phyloP scores from a whole-genome alignment of 1,284 basidiomycete species.

The Leccinum subfulvum region DNA sequence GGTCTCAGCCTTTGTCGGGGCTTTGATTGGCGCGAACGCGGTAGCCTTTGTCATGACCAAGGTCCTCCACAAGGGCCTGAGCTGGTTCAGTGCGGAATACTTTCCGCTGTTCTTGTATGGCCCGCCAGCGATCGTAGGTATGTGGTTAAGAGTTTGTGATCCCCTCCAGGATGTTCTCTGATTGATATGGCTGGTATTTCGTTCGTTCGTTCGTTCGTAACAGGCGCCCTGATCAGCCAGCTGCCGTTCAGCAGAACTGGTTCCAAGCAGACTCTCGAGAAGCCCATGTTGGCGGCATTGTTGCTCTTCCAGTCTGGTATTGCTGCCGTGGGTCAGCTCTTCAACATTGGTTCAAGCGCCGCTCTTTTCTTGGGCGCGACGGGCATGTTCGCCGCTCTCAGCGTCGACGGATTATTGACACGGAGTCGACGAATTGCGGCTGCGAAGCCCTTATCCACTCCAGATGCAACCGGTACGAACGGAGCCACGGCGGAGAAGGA shows the following conservation, averaged over 20 bases:
- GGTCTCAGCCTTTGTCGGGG: slow-evolving; percentile 50
- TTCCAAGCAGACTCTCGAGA: slow-evolving; percentile 24
- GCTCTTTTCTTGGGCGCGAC: slow-evolving; percentile 60
- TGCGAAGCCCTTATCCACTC: neutral
- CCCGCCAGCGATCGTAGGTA: slow-evolving; percentile 70
- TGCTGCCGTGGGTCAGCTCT: slow-evolving; percentile 55
- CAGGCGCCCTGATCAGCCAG: slow-evolving; percentile 59
- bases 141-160: slow-evolving; percentile 17
- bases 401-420: slow-evolving; percentile 49
- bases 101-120: slow-evolving; percentile 76
- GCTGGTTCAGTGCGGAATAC: slow-evolving; percentile 80
- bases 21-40: slow-evolving; percentile 65
- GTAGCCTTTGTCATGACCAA: slow-evolving; percentile 72
- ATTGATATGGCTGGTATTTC: slow-evolving; percentile 13
- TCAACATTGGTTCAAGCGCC: slow-evolving; percentile 68
- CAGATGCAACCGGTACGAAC: slow-evolving; percentile 12
- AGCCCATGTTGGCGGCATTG: slow-evolving; percentile 55
- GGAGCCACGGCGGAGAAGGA: neutral
- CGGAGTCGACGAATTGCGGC: neutral
- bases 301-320: slow-evolving; percentile 58
- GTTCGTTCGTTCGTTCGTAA: neutral
- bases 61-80: slow-evolving; percentile 66
- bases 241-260: slow-evolving; percentile 43
- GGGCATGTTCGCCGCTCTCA: slow-evolving; percentile 52
- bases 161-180: neutral